Percentiles rank a stretch among this genome's conserved stretches.
Conservation (phyloP, 352 stramenopile species). For the Globisporangium okanoganense region DNA sequence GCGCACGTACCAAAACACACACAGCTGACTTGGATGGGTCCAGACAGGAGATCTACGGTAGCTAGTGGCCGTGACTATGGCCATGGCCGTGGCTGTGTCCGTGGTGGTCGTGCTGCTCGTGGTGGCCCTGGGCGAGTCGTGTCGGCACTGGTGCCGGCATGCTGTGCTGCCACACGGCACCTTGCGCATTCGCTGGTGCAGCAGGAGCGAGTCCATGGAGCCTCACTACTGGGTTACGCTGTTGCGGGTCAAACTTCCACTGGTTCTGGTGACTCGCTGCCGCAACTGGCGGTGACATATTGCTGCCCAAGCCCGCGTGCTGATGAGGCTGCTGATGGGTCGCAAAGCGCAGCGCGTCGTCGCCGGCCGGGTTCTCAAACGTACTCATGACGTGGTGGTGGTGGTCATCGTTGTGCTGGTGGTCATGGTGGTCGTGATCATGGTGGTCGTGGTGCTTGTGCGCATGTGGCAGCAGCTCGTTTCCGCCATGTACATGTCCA, state of each 20-base stretch:
- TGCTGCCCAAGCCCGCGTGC: constrained; percentile 11
- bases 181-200: neutral
- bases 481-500: constrained; percentile 19
- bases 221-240: neutral
- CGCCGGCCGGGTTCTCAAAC: constrained; percentile 58
- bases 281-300: neutral
- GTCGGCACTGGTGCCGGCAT: neutral
- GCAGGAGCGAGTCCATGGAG: neutral
- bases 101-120: neutral
- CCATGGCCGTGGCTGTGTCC: neutral
- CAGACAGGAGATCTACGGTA: neutral
- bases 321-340: constrained; percentile 6
- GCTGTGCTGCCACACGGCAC: constrained; percentile 1
- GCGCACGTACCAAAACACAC: neutral
- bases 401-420: constrained; percentile 14
- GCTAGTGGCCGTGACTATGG: constrained; percentile 7
- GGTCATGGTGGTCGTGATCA: constrained; percentile 14
- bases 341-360: constrained; percentile 28
- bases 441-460: constrained; percentile 16
- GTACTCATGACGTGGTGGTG: constrained; percentile 42
- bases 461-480: constrained; percentile 9
- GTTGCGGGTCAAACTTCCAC: neutral
- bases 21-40: neutral
- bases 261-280: neutral
- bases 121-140: neutral